Evolutionary conservation across 2,329 filamentous ascomycete species (phyloP), one percentile per base, ranked within the genome.

Genomic region (Cercospora sp.): DNA sequence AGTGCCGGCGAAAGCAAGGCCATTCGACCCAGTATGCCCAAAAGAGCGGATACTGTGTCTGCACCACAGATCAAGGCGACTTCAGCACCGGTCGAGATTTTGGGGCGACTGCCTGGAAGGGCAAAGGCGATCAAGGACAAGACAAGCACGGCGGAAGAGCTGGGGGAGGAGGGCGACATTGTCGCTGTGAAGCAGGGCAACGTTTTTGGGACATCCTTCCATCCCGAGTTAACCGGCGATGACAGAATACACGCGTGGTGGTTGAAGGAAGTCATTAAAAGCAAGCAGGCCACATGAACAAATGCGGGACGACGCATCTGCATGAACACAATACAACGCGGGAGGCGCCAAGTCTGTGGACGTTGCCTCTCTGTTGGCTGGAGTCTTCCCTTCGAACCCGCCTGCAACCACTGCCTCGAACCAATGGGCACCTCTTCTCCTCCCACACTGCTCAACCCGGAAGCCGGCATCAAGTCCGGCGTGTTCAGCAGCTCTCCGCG

Each of bases 181-280:
- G 89, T 98, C 61, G 94, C 94, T 0, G 92, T 98, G 37, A 86
- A 87, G 71, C 94, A 98, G 81, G 92, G 91, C 0, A 97, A 97
- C 79, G 90, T 97, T 0, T 91, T 98, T 74, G 95, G 93, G 3
- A 97, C 91, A 3, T 97, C 94, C 76, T 99, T 98, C 77, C 95
- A 98, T 75, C 95, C 95, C 0, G 95, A 99, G 80, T 80, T 99
- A 79, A 98, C 94, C 0, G 87, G 89, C 7, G 95, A 99, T 81
- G 84, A 89, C 66, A 87, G 95, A 66, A 96, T 98, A 76, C 95
- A 99, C 80, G 85, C 88, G 4, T 98, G 95, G 95, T 99, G 95
- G 95, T 77, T 99, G 77, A 82, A 86, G 73, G 88, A 94, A 80
- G 91, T 93, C 5, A 51, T 79, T 9, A 67, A 65, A 32, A 53